These are phyloP conservation scores for Arxiozyma slooffiae DNA, from an alignment of 1,139 yeast genomes.

Conservation along the genomic window DNA sequence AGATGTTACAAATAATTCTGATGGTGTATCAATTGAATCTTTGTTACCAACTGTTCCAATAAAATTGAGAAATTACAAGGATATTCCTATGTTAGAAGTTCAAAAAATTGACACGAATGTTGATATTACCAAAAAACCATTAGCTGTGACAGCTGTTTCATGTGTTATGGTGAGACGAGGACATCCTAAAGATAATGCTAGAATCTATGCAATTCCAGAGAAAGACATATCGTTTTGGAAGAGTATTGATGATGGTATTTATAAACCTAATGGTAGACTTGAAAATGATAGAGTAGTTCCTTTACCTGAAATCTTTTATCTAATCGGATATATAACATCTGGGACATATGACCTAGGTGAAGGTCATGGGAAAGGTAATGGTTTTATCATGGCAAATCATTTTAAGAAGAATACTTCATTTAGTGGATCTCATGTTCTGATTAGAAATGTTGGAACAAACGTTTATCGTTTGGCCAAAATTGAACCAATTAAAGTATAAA, in stretches of 20 bases:
- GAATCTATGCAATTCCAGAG: slow-evolving; percentile 49
- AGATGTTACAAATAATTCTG: slow-evolving; percentile 16
- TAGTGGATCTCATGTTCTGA: slow-evolving; percentile 24
- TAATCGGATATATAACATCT: slow-evolving; percentile 73
- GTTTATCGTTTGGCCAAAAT: slow-evolving; percentile 33
- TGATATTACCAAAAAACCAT: slow-evolving; percentile 11
- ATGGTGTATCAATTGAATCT: neutral
- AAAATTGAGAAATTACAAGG: neutral
- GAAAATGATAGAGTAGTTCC: slow-evolving; percentile 20
- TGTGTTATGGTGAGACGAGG: slow-evolving; percentile 38
- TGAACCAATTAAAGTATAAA: slow-evolving; percentile 14
- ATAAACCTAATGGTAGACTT: slow-evolving; percentile 24
- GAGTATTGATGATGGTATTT: slow-evolving; percentile 13
- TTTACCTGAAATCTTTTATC: slow-evolving; percentile 31
- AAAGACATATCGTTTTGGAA: slow-evolving; percentile 30
- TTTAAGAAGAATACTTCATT: neutral
- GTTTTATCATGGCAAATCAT: slow-evolving; percentile 34
- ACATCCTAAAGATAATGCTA: slow-evolving; percentile 53
- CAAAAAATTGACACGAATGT: neutral
- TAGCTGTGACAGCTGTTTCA: slow-evolving; percentile 19
- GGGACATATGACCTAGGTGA: slow-evolving; percentile 58
- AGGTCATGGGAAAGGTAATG: slow-evolving; percentile 65
- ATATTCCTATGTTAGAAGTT: neutral
- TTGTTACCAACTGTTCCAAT: slow-evolving; percentile 3
- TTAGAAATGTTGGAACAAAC: slow-evolving; percentile 47